A percentile compares a stretch with the other conserved stretches of the same genome.
Conservation (phyloP, 176 grass and related monocot species). For the Oryza australiensis region DNA sequence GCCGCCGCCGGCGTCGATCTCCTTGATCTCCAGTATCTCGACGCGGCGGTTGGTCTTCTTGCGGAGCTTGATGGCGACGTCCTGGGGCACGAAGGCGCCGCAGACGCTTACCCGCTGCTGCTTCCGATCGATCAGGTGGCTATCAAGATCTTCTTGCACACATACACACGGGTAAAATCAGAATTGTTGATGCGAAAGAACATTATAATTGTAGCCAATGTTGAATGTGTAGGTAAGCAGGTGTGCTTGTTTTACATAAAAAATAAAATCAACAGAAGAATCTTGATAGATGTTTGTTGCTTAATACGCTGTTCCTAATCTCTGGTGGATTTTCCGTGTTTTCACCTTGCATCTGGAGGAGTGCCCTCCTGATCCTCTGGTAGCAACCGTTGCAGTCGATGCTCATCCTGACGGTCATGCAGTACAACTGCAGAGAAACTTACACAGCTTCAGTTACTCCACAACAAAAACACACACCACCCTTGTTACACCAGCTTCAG, state of each 20-base stretch:
- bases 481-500: background rate
- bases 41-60: constrained; percentile 74
- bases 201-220: too few species aligned
- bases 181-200: too few species aligned
- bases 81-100: constrained; percentile 67
- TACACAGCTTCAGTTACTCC: background rate
- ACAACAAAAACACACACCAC: background rate
- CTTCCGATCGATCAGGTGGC: constrained; percentile 70
- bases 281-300: background rate
- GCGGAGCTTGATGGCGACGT: constrained; percentile 78
- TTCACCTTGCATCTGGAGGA: constrained; percentile 82
- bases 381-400: constrained; percentile 99
- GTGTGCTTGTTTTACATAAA: too few species aligned
- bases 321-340: background rate
- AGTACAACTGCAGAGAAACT: constrained; percentile 45
- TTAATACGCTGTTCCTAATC: background rate
- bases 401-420: constrained; percentile 86
- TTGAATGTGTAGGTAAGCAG: too few species aligned
- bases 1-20: constrained; percentile 39
- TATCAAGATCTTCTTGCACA: constrained; percentile 53
- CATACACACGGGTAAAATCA: background rate
- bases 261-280: background rate
- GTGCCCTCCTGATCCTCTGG: constrained; percentile 68
- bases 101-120: constrained; percentile 55
- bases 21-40: constrained; percentile 84